Evolutionary conservation across 1,139 yeast genomes (phyloP), one percentile per base, ranked within the genome.

Genomic region (Yamadazyma oceani): DNA sequence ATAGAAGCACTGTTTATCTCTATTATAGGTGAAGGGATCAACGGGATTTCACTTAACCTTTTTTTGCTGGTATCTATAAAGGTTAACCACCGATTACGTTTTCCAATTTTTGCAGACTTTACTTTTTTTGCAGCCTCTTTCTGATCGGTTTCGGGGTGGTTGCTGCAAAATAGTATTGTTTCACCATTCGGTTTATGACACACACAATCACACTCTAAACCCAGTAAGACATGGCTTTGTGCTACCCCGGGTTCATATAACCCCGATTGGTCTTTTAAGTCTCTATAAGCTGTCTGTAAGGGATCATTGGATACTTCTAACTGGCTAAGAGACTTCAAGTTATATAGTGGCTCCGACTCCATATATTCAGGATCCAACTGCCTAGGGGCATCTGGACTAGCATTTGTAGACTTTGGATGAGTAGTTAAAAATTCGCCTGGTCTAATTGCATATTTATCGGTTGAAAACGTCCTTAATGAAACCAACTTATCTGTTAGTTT

Each of bases 381-480:
- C 17, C 30, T 29, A 26, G 26, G 26, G 14, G 19, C 28, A 25
- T 19, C 26, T n/a, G 39, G 39, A 7, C 33, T 36, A 5, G 39
- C 32, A 24, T n/a, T 8, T 15, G 16, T 17, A 5, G 21, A 4
- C 37, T 42, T 27, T 8, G 37, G 36, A 14, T 35, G 36, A 12
- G 32, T 11, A 4, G 32, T 32, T 35, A 56, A 45, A 36, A 58
- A 59, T 25, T 52, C 51, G 1, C 59, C 59, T 17, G 54, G 53
- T 27, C 46, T 46, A 15, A 52, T 45, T 15, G 50, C 34, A 36
- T 57, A 59, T 29, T 51, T 52, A 36, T 60, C 63, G 19, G 49
- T 52, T 5, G 66, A 64, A 35, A 46, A 50, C 1, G 66, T 57
- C 34, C 78, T 51, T 39, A 72, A 58, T 5, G 80, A 68, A 8